phyloP scores from a whole-genome alignment of 257 asterid genomes.

The Solanum paucissectum region DNA sequence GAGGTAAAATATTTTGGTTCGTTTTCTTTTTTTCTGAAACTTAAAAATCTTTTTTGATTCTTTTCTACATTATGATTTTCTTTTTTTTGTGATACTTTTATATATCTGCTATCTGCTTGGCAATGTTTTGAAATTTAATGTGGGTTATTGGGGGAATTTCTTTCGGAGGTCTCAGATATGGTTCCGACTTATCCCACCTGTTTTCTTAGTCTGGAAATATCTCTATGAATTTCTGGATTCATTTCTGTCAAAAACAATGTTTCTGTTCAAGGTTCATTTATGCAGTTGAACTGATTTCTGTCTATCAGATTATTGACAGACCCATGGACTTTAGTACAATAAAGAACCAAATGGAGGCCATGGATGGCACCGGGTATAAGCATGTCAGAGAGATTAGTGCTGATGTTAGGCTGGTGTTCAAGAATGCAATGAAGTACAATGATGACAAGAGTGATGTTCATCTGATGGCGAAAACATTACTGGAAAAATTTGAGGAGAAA shows the following conservation, averaged over 20 bases:
- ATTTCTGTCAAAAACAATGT: not conserved
- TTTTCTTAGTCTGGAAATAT: not conserved
- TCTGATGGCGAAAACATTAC: slow-evolving; percentile 60
- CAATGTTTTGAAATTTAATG: not conserved
- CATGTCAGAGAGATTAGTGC: slow-evolving; percentile 74
- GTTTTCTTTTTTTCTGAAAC: not conserved
- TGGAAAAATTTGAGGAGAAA: slow-evolving; percentile 83
- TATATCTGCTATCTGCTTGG: not conserved
- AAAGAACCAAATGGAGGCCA: slow-evolving; percentile 96
- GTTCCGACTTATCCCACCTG: not conserved
- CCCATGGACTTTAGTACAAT: slow-evolving; percentile 99
- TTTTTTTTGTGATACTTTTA: not conserved
- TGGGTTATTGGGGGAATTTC: not conserved
- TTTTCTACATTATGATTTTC: not conserved
- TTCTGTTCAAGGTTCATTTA: not conserved
- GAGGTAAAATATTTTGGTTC: slow-evolving; percentile 27
- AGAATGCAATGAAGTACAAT: slow-evolving; percentile 91
- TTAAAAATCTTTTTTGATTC: not conserved
- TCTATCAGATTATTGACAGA: slow-evolving; percentile 84
- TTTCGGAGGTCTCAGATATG: not conserved
- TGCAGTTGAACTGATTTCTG: not conserved
- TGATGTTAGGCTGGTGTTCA: slow-evolving; percentile 67
- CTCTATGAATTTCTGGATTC: not conserved
- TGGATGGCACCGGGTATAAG: slow-evolving; percentile 89
- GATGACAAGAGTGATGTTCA: slow-evolving; percentile 81